A percentile compares a stretch with the other conserved stretches of the same genome.
Conservation (phyloP, 345 rosid species). For the Eucalyptus regnans region DNA sequence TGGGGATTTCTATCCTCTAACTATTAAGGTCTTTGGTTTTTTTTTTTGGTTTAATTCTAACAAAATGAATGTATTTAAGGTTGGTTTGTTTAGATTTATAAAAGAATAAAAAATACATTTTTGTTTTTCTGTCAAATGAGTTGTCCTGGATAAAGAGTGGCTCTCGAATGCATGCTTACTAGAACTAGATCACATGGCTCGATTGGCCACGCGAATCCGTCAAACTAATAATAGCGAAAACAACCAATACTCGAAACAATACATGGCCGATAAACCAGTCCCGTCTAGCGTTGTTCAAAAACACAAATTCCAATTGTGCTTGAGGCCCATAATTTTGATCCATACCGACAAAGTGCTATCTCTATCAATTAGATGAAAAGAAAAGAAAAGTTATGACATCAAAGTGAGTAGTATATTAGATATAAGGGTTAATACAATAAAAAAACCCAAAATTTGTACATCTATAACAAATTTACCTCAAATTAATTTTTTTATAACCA, state of each 20-base stretch:
- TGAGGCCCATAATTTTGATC: not conserved
- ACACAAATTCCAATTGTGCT: not conserved
- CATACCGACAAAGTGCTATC: not conserved
- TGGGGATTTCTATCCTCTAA: not conserved
- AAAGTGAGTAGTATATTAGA: not conserved
- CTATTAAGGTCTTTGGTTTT: not conserved
- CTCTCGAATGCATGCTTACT: not conserved
- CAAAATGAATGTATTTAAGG: not conserved
- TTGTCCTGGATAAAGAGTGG: not conserved
- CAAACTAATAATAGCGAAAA: not conserved
- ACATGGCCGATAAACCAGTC: not conserved
- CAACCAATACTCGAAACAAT: not conserved
- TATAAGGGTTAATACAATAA: not conserved
- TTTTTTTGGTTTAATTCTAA: too few relatives aligned
- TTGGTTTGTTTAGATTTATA: not conserved
- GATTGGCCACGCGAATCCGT: not conserved
- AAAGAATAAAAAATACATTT: not conserved
- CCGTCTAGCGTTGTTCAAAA: not conserved
- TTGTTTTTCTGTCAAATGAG: not conserved
- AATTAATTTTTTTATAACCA: too few relatives aligned
- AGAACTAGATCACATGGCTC: not conserved
- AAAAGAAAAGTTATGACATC: rapidly evolving
- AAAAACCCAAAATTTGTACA: rapidly evolving
- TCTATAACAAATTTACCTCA: rapidly evolving
- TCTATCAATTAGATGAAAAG: not conserved